Evolutionary conservation across 2,329 filamentous ascomycete genomes (phyloP).

Genomic region (Epichloe festucae): DNA sequence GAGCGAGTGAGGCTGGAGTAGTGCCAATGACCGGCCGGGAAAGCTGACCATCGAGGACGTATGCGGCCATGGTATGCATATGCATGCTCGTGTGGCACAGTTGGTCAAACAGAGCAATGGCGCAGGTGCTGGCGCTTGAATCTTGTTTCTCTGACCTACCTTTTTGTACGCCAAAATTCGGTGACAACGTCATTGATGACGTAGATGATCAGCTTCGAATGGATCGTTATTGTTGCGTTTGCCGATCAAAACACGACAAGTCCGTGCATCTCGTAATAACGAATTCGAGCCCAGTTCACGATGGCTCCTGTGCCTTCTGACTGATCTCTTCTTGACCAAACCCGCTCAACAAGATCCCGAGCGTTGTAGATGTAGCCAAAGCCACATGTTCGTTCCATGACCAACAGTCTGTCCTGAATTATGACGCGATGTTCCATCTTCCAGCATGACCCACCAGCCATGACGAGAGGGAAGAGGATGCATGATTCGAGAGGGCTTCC

Average conservation of each 20-base stretch:
- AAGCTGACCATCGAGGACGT: conserved; percentile 53
- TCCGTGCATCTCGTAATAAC: conserved; percentile 24
- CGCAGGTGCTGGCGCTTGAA: background rate
- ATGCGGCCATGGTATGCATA: conserved; percentile 35
- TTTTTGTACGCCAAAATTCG: background rate
- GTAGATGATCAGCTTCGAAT: background rate
- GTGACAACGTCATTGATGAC: background rate
- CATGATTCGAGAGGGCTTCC: conserved; percentile 27
- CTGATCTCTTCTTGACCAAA: conserved; percentile 22
- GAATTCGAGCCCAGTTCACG: conserved; percentile 23
- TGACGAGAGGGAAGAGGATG: conserved; percentile 28
- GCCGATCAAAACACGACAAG: conserved; percentile 18
- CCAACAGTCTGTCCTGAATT: conserved; percentile 26
- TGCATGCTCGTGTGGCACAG: conserved; percentile 13
- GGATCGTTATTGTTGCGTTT: background rate
- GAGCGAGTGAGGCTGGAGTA: conserved; percentile 16
- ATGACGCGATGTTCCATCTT: conserved; percentile 23
- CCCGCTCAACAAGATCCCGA: conserved; percentile 24
- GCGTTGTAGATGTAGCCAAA: conserved; percentile 30
- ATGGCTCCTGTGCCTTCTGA: conserved; percentile 14
- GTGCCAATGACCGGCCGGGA: conserved; percentile 34
- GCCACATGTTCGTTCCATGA: conserved; percentile 30
- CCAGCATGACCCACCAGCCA: conserved; percentile 26
- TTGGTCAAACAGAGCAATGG: conserved; percentile 2
- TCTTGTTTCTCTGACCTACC: background rate